A percentile compares a stretch with the other conserved stretches of the same genome.
Conservation (phyloP, 169 alveolate genomes). For the Eimeria necatrix region DNA sequence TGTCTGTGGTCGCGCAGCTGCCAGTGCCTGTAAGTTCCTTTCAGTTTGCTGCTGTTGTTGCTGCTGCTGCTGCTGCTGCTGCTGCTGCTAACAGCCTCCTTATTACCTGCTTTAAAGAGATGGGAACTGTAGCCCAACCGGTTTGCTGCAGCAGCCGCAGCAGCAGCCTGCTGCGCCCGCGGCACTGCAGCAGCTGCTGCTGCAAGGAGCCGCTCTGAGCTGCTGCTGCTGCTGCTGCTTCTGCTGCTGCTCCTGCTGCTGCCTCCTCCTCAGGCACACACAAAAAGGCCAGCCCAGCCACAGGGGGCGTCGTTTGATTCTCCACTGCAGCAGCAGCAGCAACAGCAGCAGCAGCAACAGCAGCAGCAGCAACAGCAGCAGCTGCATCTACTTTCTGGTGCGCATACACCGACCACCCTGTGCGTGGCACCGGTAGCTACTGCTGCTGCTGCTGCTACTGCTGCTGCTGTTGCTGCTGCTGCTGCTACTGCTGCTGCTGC, state of each 20-base stretch:
- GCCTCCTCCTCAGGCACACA: not conserved
- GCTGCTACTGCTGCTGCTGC: too few relatives aligned
- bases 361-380: not conserved
- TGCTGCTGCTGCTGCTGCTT: not conserved
- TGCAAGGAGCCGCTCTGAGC: not conserved
- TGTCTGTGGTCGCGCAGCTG: too few relatives aligned
- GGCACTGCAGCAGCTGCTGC: not conserved
- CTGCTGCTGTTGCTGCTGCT: too few relatives aligned
- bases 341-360: not conserved
- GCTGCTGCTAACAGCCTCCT: too few relatives aligned
- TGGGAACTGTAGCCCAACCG: not conserved
- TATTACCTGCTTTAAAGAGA: not conserved
- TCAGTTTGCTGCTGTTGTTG: constrained; percentile 4
- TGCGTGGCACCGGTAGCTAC: too few relatives aligned
- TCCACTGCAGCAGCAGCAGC: not conserved
- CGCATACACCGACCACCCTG: too few relatives aligned
- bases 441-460: too few relatives aligned
- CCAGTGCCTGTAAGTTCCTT: too few relatives aligned
- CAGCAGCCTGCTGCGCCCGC: not conserved
- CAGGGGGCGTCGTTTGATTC: not conserved
- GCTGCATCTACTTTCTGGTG: not conserved
- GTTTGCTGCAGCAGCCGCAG: constrained; percentile 5
- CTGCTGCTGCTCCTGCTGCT: too few relatives aligned
- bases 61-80: too few relatives aligned
- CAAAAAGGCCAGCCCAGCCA: not conserved